A percentile compares a stretch with the other conserved stretches of the same genome.
Conservation (phyloP, 225 moss, liverwort and hornwort genomes). For the Physcomitrellopsis africana region DNA sequence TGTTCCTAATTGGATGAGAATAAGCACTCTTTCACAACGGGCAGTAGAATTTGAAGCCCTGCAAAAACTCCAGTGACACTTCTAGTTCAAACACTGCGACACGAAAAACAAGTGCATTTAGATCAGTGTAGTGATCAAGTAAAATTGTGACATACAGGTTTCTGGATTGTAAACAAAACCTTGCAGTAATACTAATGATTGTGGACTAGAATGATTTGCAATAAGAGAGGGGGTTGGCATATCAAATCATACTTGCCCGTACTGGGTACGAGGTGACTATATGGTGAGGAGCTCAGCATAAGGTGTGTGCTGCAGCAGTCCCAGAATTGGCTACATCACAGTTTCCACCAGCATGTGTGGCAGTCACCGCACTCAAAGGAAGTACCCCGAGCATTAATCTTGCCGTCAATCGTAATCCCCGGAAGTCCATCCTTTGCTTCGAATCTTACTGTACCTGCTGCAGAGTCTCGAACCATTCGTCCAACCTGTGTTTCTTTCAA, state of each 20-base stretch:
- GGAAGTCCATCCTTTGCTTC: no score
- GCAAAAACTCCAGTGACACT: no score
- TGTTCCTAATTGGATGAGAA: no score
- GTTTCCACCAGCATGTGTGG: background rate
- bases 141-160: no score
- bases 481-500: background rate
- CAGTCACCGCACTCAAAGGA: background rate
- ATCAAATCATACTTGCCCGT: background rate
- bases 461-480: background rate
- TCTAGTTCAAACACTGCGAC: no score
- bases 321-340: conserved; percentile 18
- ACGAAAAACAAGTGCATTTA: no score
- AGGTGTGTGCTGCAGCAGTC: background rate
- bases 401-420: background rate
- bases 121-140: no score
- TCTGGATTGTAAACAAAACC: no score
- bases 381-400: background rate
- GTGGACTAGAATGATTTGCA: background rate
- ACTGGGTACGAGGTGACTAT: background rate
- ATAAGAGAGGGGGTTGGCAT: background rate
- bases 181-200: background rate
- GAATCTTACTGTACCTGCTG: background rate
- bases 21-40: no score
- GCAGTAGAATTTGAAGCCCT: no score
- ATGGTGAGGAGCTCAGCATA: background rate